Evolutionary conservation across 257 asterid genomes (phyloP).

Genomic region (Solanum pimpinellifolium): DNA sequence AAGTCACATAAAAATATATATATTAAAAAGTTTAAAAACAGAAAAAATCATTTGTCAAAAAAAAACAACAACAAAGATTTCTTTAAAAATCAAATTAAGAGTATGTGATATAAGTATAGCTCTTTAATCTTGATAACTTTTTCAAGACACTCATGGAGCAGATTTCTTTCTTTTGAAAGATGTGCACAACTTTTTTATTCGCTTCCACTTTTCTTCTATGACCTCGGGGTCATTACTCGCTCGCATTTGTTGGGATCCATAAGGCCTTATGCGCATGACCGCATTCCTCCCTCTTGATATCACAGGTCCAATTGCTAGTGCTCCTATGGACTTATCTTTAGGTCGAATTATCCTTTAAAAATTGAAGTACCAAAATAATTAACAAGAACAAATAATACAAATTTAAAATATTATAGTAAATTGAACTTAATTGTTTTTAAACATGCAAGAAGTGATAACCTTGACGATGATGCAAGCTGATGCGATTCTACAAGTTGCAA

Average conservation of each 20-base stretch:
- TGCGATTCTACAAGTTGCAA: no score
- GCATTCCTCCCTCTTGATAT: not conserved
- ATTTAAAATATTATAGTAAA: no score
- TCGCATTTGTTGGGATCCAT: not conserved
- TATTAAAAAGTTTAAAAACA: not conserved
- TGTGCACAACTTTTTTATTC: not conserved
- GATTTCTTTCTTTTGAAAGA: not conserved
- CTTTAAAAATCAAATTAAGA: not conserved
- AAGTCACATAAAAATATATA: not conserved
- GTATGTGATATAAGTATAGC: not conserved
- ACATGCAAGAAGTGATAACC: no score
- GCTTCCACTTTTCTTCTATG: not conserved
- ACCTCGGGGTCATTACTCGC: rapidly evolving
- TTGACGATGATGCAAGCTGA: not conserved
- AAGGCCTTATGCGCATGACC: not conserved
- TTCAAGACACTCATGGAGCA: not conserved
- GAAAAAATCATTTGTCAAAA: not conserved
- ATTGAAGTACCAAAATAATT: not conserved
- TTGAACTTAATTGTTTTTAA: not conserved
- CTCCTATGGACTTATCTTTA: no score
- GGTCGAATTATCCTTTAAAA: not conserved
- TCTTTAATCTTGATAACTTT: not conserved
- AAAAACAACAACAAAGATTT: not conserved
- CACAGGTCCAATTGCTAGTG: no score
- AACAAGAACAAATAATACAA: no score